Evolutionary conservation across 305 asterid genomes (phyloP).

Genomic region (Fraxinus nigra): DNA sequence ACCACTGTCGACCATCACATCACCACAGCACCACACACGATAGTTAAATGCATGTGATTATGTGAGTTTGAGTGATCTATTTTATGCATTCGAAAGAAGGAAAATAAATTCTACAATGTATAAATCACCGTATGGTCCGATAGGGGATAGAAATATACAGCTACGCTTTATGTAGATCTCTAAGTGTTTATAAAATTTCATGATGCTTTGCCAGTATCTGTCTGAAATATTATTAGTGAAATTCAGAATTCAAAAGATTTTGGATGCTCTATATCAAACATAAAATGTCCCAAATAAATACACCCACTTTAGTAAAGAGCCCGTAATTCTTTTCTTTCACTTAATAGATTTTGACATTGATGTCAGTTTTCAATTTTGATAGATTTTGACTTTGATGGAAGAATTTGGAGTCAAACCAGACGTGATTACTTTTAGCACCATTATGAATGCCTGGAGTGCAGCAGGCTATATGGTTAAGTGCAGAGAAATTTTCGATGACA

Average conservation of each 20-base stretch:
- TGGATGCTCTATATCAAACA: neutral
- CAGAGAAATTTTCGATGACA: constrained; percentile 61
- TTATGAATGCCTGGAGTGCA: constrained; percentile 77
- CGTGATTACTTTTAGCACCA: constrained; percentile 68
- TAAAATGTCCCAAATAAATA: neutral
- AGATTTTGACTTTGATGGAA: constrained; percentile 71
- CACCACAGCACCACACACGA: no score
- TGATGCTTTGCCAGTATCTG: neutral
- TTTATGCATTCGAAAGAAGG: no score
- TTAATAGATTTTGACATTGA: neutral
- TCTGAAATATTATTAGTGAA: neutral
- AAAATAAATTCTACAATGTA: no score
- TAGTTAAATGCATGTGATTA: no score
- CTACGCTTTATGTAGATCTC: no score
- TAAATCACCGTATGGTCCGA: no score
- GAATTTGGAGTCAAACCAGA: constrained; percentile 64
- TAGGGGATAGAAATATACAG: no score
- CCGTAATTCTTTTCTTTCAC: neutral
- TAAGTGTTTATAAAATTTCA: no score
- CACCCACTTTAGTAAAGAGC: neutral
- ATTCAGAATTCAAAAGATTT: neutral
- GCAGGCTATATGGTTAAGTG: constrained; percentile 73
- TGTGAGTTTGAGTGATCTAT: no score
- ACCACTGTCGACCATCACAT: no score
- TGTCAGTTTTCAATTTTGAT: constrained; percentile 7